Evolutionary conservation across 108 stramenopile species (phyloP).

Genomic region (Epithemia pelagica): DNA sequence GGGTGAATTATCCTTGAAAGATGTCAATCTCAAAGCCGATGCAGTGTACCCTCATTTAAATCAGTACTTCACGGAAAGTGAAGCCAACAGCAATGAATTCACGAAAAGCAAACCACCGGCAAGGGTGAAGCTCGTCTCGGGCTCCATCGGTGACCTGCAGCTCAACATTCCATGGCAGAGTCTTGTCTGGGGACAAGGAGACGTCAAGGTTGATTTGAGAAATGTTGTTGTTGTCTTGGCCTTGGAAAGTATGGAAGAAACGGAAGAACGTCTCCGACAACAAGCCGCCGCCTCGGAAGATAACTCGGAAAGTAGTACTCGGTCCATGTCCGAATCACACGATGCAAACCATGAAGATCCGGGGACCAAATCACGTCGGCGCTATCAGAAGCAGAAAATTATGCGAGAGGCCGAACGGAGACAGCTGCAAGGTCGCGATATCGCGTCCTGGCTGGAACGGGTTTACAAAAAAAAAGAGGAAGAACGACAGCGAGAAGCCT

Average conservation of each 20-base stretch:
- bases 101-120: conserved; percentile 22
- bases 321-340: neutral
- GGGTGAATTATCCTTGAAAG: conserved; percentile 30
- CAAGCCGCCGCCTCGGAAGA: conserved; percentile 5
- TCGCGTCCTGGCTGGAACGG: conserved; percentile 22
- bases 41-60: conserved; percentile 37
- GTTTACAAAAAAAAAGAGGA: conserved; percentile 8
- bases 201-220: conserved; percentile 30
- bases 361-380: neutral
- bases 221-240: conserved; percentile 35
- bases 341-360: conserved; percentile 4
- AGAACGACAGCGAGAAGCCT: neutral
- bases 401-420: conserved; percentile 41
- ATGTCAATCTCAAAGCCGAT: conserved; percentile 32
- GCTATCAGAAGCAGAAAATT: conserved; percentile 36
- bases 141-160: conserved; percentile 39
- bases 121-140: conserved; percentile 32
- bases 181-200: conserved; percentile 45
- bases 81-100: conserved; percentile 4
- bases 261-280: conserved; percentile 10
- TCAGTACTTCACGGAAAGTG: neutral
- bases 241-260: conserved; percentile 33
- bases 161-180: conserved; percentile 48
- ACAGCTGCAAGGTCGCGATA: conserved; percentile 27
- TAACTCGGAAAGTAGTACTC: conserved; percentile 2